Evolutionary conservation across 176 grass and related monocot species (phyloP).

Genomic region (Paspalum notatum): DNA sequence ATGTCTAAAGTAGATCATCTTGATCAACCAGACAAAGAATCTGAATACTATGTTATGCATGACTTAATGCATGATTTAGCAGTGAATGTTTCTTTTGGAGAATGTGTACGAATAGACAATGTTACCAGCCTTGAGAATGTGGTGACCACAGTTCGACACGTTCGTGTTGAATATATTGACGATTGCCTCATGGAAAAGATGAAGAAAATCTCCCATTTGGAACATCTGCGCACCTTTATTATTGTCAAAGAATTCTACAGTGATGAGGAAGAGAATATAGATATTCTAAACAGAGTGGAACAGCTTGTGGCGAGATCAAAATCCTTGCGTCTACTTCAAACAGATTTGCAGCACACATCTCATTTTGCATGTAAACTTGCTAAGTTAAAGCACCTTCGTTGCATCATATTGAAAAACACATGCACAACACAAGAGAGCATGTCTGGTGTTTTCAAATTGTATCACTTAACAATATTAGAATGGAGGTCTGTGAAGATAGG

Average conservation of each 20-base stretch:
- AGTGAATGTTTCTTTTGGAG: slow-evolving; percentile 35
- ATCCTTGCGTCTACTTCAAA: too few species aligned
- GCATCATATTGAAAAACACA: background rate
- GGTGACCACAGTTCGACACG: background rate
- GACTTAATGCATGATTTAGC: slow-evolving; percentile 52
- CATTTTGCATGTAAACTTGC: background rate
- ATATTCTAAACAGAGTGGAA: too few species aligned
- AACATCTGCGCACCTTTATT: background rate
- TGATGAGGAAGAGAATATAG: too few species aligned
- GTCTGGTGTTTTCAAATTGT: background rate
- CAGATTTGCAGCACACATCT: too few species aligned
- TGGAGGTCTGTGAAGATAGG: background rate
- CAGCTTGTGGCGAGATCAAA: too few species aligned
- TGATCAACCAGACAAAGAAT: background rate
- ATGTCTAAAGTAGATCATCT: too few species aligned
- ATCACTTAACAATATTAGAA: slow-evolving; percentile 3
- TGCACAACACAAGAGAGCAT: background rate
- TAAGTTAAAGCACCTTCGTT: slow-evolving; percentile 38
- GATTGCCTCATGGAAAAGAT: background rate
- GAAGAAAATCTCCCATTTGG: background rate
- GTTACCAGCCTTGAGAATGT: background rate
- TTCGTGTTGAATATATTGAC: background rate
- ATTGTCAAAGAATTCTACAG: too few species aligned
- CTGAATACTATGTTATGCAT: slow-evolving; percentile 25
- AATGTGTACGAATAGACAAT: slow-evolving; percentile 5